Conservation (phyloP, 129 eudicot species). For the Chrysanthemum lavandulifolium region DNA sequence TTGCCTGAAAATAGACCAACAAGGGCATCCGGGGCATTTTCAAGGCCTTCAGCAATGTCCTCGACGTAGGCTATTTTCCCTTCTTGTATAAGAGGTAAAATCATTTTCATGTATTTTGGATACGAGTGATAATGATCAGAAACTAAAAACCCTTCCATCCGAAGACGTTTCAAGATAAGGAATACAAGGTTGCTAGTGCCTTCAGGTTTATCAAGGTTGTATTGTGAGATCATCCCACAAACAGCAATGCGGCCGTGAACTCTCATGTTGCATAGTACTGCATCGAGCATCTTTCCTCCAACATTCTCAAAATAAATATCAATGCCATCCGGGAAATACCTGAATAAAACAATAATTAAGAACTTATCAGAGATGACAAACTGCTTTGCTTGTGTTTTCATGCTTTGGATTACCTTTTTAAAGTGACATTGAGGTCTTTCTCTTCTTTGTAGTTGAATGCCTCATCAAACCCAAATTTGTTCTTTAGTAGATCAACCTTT, state of each 20-base stretch:
- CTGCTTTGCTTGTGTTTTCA: too few relatives aligned
- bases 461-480: slow-evolving; percentile 15
- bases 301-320: slow-evolving; percentile 18
- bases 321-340: slow-evolving; percentile 22
- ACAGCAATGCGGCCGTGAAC: not conserved
- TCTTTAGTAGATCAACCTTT: slow-evolving; percentile 8
- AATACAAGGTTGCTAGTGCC: not conserved
- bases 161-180: not conserved
- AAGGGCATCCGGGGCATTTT: slow-evolving; percentile 11
- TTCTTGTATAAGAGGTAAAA: slow-evolving; percentile 6
- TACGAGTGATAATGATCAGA: not conserved
- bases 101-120: slow-evolving; percentile 7
- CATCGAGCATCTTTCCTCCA: slow-evolving; percentile 27
- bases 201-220: not conserved
- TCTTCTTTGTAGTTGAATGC: slow-evolving; percentile 19
- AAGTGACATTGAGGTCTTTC: not conserved
- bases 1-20: slow-evolving; percentile 7
- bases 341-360: not conserved
- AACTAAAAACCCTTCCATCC: slow-evolving; percentile 2
- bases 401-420: not conserved
- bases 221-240: slow-evolving; percentile 14
- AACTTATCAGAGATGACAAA: not conserved
- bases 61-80: slow-evolving; percentile 17
- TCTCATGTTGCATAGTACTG: slow-evolving; percentile 21
- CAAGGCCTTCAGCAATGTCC: slow-evolving; percentile 15